phyloP scores from a whole-genome alignment of 805 yeast genomes.

The Nakazawaea populi region DNA sequence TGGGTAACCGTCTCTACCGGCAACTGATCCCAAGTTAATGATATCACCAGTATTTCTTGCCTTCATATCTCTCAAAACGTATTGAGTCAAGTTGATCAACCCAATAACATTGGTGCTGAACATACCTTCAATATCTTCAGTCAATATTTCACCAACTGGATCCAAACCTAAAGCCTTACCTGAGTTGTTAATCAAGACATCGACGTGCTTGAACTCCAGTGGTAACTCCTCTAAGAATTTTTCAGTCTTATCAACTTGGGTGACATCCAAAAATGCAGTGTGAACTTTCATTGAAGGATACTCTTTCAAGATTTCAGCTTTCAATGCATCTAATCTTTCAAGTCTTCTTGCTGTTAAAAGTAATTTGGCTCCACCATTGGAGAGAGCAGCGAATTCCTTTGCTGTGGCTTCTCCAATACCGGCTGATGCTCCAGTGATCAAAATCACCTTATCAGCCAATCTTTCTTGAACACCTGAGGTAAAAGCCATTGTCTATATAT shows the following conservation, averaged over 20 bases:
- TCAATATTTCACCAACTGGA: slow-evolving; percentile 32
- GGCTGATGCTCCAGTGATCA: slow-evolving; percentile 40
- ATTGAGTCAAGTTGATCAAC: slow-evolving; percentile 38
- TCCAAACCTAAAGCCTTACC: slow-evolving; percentile 39
- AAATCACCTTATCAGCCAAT: slow-evolving; percentile 14
- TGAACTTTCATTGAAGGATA: slow-evolving; percentile 44
- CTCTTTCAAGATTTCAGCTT: slow-evolving; percentile 36
- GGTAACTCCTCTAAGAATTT: slow-evolving; percentile 51
- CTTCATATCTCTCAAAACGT: slow-evolving; percentile 34
- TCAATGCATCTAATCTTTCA: slow-evolving; percentile 48
- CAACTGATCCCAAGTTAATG: slow-evolving; percentile 62
- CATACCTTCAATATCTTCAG: slow-evolving; percentile 35
- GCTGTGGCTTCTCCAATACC: slow-evolving; percentile 47
- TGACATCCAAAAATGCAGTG: slow-evolving; percentile 50
- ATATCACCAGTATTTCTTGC: slow-evolving; percentile 45
- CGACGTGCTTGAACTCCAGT: slow-evolving; percentile 49
- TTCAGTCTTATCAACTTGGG: slow-evolving; percentile 42
- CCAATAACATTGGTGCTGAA: slow-evolving; percentile 43
- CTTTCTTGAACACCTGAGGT: slow-evolving; percentile 9
- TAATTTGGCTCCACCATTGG: slow-evolving; percentile 65
- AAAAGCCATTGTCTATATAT: slow-evolving; percentile 8
- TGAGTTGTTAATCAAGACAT: slow-evolving; percentile 61
- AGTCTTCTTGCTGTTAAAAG: slow-evolving; percentile 75
- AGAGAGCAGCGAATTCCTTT: slow-evolving; percentile 43
- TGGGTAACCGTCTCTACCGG: slow-evolving; percentile 66